These are phyloP conservation scores for Boletus reticulatus DNA, from an alignment of 768 basidiomycete genomes.

Conservation along the genomic window DNA sequence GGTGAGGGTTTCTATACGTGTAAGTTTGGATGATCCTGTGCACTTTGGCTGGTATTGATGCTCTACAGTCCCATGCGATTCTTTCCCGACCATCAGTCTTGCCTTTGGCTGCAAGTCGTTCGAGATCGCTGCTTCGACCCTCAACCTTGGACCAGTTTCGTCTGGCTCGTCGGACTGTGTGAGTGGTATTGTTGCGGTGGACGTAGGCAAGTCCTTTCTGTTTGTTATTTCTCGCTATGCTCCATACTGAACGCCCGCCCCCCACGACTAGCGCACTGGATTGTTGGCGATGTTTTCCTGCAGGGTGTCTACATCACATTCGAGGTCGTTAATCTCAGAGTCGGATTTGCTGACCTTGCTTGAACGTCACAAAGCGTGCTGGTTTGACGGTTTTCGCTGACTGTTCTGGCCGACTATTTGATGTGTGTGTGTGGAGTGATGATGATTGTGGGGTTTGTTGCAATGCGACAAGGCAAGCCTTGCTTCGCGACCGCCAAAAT, in stretches of 20 bases:
- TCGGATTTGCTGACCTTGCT: slow-evolving; percentile 35
- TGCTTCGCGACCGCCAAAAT: too few species aligned
- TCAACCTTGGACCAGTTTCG: slow-evolving; percentile 37
- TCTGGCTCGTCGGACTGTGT: slow-evolving; percentile 28
- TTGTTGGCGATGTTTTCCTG: slow-evolving; percentile 40
- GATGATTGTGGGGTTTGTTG: too few species aligned
- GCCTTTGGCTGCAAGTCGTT: slow-evolving; percentile 37
- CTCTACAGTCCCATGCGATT: slow-evolving; percentile 26
- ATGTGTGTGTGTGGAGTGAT: too few species aligned
- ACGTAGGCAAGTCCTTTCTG: background rate
- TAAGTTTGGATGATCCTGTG: slow-evolving; percentile 5
- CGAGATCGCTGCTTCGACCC: slow-evolving; percentile 25
- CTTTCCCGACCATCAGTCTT: slow-evolving; percentile 30
- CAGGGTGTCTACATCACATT: slow-evolving; percentile 42
- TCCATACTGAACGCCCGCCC: background rate
- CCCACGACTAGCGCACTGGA: slow-evolving; percentile 23
- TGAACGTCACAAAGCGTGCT: background rate
- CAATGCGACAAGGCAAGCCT: too few species aligned
- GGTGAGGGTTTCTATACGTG: slow-evolving; percentile 32
- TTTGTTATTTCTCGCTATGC: background rate
- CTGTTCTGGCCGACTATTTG: too few species aligned
- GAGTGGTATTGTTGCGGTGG: slow-evolving; percentile 30
- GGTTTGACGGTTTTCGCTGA: too few species aligned
- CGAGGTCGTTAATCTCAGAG: slow-evolving; percentile 33
- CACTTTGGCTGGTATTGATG: background rate